Evolutionary conservation across 2,329 filamentous ascomycete genomes (phyloP).

Genomic region (Aspergillus brasiliensis): DNA sequence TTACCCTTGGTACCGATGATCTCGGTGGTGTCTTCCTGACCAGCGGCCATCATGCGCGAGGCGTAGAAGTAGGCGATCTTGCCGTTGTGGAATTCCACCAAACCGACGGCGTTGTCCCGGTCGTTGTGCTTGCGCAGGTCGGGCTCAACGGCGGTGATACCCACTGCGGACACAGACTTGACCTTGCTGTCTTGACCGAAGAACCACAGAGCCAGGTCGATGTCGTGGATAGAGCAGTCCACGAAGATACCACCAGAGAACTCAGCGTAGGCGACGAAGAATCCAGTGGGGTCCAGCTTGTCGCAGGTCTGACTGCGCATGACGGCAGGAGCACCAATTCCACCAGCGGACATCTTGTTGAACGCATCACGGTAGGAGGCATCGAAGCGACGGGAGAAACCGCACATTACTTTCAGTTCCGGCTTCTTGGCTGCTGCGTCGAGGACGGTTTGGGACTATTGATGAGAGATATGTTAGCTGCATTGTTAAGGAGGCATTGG

Average conservation of each 20-base stretch:
- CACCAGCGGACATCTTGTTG: slow-evolving; percentile 53
- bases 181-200: slow-evolving; percentile 58
- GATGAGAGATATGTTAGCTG: background rate
- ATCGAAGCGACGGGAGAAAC: slow-evolving; percentile 69
- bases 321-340: slow-evolving; percentile 62
- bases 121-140: slow-evolving; percentile 61
- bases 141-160: slow-evolving; percentile 62
- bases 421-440: slow-evolving; percentile 58
- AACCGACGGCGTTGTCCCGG: slow-evolving; percentile 63
- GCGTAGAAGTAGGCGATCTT: slow-evolving; percentile 67
- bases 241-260: slow-evolving; percentile 70
- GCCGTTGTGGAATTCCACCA: slow-evolving; percentile 66
- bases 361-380: slow-evolving; percentile 64
- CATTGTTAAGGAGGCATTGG: background rate
- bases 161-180: slow-evolving; percentile 59
- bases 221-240: slow-evolving; percentile 71
- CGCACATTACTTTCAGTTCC: slow-evolving; percentile 66
- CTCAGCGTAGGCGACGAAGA: slow-evolving; percentile 68
- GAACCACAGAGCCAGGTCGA: slow-evolving; percentile 67
- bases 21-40: slow-evolving; percentile 68
- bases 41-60: slow-evolving; percentile 67
- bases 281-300: slow-evolving; percentile 65
- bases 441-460: slow-evolving; percentile 61
- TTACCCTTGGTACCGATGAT: slow-evolving; percentile 69
- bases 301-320: slow-evolving; percentile 69